Evolutionary conservation across 2,329 filamentous ascomycete species (phyloP).

Genomic region (Scleromitrula shiraiana): DNA sequence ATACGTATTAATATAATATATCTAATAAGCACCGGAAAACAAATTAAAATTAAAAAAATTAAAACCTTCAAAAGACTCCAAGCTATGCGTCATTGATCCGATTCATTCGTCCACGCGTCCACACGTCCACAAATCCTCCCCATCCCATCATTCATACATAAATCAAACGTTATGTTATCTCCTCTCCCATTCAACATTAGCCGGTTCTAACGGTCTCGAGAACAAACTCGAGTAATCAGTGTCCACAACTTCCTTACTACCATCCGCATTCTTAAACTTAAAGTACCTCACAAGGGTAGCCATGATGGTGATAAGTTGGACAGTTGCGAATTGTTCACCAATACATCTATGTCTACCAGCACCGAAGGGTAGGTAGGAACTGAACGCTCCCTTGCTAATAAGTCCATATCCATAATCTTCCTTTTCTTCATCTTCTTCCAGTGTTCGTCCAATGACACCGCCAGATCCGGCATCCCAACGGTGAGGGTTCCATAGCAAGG

Average conservation of each 20-base stretch:
- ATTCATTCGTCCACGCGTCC: background rate
- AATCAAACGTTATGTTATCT: no score
- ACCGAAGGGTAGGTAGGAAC: slow-evolving; percentile 89
- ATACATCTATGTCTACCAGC: slow-evolving; percentile 91
- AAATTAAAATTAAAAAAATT: no score
- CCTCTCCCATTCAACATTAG: slow-evolving; percentile 68
- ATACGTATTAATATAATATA: no score
- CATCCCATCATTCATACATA: background rate
- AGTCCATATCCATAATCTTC: slow-evolving; percentile 91
- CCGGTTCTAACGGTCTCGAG: slow-evolving; percentile 63
- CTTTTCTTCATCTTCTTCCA: slow-evolving; percentile 59
- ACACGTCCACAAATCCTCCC: background rate
- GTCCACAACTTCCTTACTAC: slow-evolving; percentile 58
- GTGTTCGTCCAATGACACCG: slow-evolving; percentile 38
- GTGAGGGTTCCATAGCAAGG: slow-evolving; percentile 79
- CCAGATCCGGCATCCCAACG: slow-evolving; percentile 69
- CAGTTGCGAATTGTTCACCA: slow-evolving; percentile 91
- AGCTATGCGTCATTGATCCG: no score
- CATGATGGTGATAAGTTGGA: slow-evolving; percentile 81
- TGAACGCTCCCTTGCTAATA: slow-evolving; percentile 82
- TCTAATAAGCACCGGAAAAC: no score
- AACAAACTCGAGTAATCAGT: slow-evolving; percentile 66
- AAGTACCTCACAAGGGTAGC: slow-evolving; percentile 70
- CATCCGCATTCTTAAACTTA: slow-evolving; percentile 69
- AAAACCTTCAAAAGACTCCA: no score